Evolutionary conservation across 805 yeast species (phyloP).

Genomic region (Scheffersomyces coipomensis): DNA sequence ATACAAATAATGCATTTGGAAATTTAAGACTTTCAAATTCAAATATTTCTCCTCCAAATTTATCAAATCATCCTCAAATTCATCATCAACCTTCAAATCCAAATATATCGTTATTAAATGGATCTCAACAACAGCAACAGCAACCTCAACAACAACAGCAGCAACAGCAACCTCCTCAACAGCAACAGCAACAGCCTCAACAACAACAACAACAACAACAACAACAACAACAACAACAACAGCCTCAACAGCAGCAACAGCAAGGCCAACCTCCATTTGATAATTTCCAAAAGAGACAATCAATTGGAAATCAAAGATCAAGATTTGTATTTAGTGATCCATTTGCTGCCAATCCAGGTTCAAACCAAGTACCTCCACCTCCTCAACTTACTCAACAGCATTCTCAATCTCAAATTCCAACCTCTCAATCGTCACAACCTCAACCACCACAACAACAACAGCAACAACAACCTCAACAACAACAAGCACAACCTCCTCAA

Average conservation of each 20-base stretch:
- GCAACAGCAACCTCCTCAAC: not conserved
- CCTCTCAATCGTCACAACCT: no score
- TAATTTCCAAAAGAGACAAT: conserved; percentile 47
- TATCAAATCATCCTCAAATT: conserved; percentile 10
- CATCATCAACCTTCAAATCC: conserved; percentile 8
- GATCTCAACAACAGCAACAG: no score
- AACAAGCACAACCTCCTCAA: not conserved
- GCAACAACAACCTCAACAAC: conserved; percentile 3
- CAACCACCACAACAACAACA: conserved; percentile 7
- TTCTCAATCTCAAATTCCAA: conserved; percentile 5
- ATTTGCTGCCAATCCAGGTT: conserved; percentile 15
- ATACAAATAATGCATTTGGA: conserved; percentile 19
- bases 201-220: conserved; percentile 8
- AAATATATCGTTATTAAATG: conserved; percentile 1
- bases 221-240: not conserved
- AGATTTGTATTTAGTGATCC: conserved; percentile 72
- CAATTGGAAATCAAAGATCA: conserved; percentile 59
- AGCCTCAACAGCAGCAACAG: conserved; percentile 9
- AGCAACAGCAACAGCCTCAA: conserved; percentile 7
- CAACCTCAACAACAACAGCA: not conserved
- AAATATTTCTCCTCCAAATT: conserved; percentile 34
- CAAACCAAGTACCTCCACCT: conserved; percentile 5
- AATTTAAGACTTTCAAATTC: conserved; percentile 23
- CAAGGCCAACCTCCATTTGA: conserved; percentile 18
- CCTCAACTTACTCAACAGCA: conserved; percentile 10